Percentiles rank a stretch among this genome's conserved stretches.
phyloP scores from a whole-genome alignment of 2,329 filamentous ascomycete genomes.

The Fusarium anguioides region DNA sequence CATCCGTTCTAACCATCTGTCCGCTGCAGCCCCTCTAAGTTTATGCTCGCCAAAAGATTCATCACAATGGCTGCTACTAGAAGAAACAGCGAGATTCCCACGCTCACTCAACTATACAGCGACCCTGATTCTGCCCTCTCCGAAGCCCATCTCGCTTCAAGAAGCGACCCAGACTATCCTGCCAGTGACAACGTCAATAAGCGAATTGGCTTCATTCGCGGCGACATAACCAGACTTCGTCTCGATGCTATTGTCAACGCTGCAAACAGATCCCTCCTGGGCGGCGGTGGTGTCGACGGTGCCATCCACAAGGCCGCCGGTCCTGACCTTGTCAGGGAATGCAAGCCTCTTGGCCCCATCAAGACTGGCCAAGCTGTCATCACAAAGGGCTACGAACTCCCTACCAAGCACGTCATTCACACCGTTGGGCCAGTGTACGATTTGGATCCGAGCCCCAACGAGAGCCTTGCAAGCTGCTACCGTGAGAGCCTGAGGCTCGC shows the following conservation, averaged over 20 bases:
- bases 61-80: slow-evolving; percentile 33
- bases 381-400: slow-evolving; percentile 80
- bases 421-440: slow-evolving; percentile 87
- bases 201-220: slow-evolving; percentile 75
- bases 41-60: slow-evolving; percentile 46
- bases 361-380: slow-evolving; percentile 83
- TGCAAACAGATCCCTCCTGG: slow-evolving; percentile 80
- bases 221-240: slow-evolving; percentile 83
- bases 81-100: slow-evolving; percentile 67
- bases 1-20: neutral
- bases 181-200: slow-evolving; percentile 71
- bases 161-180: slow-evolving; percentile 9
- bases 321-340: slow-evolving; percentile 73
- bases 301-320: slow-evolving; percentile 90
- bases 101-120: slow-evolving; percentile 72
- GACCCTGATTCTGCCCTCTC: slow-evolving; percentile 31
- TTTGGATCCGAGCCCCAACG: slow-evolving; percentile 53
- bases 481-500: slow-evolving; percentile 77
- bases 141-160: neutral
- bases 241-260: slow-evolving; percentile 93
- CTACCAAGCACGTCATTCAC: slow-evolving; percentile 85
- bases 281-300: slow-evolving; percentile 91
- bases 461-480: slow-evolving; percentile 73
- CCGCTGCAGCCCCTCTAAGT: neutral
- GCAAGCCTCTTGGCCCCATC: slow-evolving; percentile 77